Base-by-base conservation (phyloP, 805 yeast species). In the Sungouiozyma ichnusensis region DNA sequence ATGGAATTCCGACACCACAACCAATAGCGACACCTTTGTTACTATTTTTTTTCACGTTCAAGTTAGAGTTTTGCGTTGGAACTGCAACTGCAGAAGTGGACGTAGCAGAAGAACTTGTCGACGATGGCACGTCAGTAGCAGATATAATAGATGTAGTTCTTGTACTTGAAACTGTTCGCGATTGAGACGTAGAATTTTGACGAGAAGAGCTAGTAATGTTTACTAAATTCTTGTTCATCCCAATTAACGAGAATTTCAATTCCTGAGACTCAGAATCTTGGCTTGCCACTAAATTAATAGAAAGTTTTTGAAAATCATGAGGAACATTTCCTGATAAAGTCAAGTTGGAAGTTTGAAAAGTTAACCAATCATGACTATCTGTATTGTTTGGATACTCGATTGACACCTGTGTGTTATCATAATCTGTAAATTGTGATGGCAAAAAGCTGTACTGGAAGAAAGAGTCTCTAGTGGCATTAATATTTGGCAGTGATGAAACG, bases 1-100 rank as follows among this genome's bases (percentile, higher is more conserved):
- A 63, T 1, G 95, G 95, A 37, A 92, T 71, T 2, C 81, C 85
- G n/a, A 84, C 88, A 42, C 96, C 97, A 45, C 88, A 72, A 1
- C 88, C 95, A 55, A 90, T 83, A 0, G 95, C 95, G n/a, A 85
- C 67, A 2, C 74, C 73, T 49, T 74, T 80, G 40, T 66, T 69
- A 36, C 62, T 41, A 16, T 41, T 43, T 0, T 40, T 63, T 6
- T 51, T 52, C 29, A 24, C 29, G n/a, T 50, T 52, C 2, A 68
- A 34, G 9, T 45, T 17, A 35, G 36, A 42, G 19, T 39, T 38
- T 27, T 35, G 37, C 6, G 35, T 18, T 1, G 67, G 45, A 16
- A 41, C 18, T 14, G 44, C 35, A 16, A 16, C 14, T 16, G 59
- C 37, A 9, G 57, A 41, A 11, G 62, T 36, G 3, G 63, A 37